A percentile compares a stretch with the other conserved stretches of the same genome.
phyloP scores from a whole-genome alignment of 306 rosid species.

The Malus asiatica region DNA sequence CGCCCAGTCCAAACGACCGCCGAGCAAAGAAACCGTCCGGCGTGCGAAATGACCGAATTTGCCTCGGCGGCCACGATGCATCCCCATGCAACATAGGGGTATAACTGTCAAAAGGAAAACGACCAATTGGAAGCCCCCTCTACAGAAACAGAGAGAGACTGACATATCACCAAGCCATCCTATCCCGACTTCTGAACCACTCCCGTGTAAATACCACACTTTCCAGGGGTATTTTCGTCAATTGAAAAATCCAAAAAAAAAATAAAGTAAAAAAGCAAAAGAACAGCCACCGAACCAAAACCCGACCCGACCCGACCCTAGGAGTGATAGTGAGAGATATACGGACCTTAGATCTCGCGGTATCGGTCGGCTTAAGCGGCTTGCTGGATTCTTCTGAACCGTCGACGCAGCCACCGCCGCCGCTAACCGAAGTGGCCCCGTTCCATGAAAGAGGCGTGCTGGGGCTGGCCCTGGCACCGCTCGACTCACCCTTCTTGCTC shows the following conservation, averaged over 20 bases:
- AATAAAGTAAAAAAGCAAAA: background rate
- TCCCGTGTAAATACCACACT: slow-evolving; percentile 7
- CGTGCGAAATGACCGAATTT: background rate
- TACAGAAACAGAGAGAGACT: background rate
- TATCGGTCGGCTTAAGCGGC: slow-evolving; percentile 4
- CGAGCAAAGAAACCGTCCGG: background rate
- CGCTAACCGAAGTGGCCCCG: slow-evolving; percentile 56
- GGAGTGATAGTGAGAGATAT: slow-evolving; percentile 2
- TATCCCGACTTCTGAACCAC: slow-evolving; percentile 6
- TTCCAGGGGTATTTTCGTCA: slow-evolving; percentile 26
- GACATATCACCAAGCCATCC: slow-evolving; percentile 9
- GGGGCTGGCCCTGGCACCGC: slow-evolving; percentile 53
- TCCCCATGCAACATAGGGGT: slow-evolving; percentile 16
- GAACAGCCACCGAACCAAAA: slow-evolving; percentile 5
- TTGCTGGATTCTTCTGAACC: slow-evolving; percentile 54
- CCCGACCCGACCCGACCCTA: slow-evolving; percentile 6
- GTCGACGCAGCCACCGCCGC: slow-evolving; percentile 20
- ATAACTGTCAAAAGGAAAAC: slow-evolving; percentile 1
- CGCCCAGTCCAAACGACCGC: slow-evolving; percentile 15
- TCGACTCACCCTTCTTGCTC: slow-evolving; percentile 18
- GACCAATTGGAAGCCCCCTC: slow-evolving; percentile 8
- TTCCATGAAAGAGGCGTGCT: slow-evolving; percentile 87
- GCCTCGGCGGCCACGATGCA: slow-evolving; percentile 10
- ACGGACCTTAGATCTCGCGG: slow-evolving; percentile 79
- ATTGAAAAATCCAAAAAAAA: background rate